Percentiles rank a stretch among this genome's conserved stretches.
phyloP scores from a whole-genome alignment of 2,329 filamentous ascomycete species.

The Hymenoscyphus fructigenus region DNA sequence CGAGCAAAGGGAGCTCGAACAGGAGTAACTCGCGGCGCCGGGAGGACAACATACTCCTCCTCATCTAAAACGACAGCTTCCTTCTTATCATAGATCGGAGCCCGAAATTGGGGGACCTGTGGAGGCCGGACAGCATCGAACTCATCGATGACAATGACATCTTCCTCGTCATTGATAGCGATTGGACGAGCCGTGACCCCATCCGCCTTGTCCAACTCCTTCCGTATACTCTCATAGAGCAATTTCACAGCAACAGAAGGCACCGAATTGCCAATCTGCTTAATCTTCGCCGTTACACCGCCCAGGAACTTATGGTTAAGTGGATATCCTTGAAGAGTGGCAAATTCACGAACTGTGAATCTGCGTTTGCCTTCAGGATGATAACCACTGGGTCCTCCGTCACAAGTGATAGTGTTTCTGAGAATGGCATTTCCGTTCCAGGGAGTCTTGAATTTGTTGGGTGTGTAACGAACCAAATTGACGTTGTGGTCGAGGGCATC shows the following conservation, averaged over 20 bases:
- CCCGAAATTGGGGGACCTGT: not conserved
- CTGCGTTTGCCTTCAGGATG: conserved; percentile 62
- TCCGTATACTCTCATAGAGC: conserved; percentile 27
- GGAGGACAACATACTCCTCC: not conserved
- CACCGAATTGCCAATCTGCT: conserved; percentile 76
- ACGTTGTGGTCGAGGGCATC: conserved; percentile 43
- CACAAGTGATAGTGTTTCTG: conserved; percentile 65
- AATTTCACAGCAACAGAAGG: conserved; percentile 56
- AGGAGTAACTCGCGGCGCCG: not conserved
- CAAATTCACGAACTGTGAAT: conserved; percentile 66
- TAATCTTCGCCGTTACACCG: conserved; percentile 44
- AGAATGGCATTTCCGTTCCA: conserved; percentile 51
- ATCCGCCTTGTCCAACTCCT: conserved; percentile 4
- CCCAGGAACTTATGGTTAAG: conserved; percentile 53
- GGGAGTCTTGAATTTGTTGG: conserved; percentile 23
- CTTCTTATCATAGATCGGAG: not conserved
- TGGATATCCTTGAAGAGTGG: conserved; percentile 69
- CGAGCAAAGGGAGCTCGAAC: not conserved
- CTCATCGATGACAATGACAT: not conserved
- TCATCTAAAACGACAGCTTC: not conserved
- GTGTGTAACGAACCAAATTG: conserved; percentile 22
- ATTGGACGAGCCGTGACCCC: not conserved
- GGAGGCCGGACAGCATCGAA: not conserved
- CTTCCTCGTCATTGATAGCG: not conserved
- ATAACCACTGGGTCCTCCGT: conserved; percentile 61